Conservation (phyloP, 352 stramenopile genomes). For the Globisporangium carolinianum region DNA sequence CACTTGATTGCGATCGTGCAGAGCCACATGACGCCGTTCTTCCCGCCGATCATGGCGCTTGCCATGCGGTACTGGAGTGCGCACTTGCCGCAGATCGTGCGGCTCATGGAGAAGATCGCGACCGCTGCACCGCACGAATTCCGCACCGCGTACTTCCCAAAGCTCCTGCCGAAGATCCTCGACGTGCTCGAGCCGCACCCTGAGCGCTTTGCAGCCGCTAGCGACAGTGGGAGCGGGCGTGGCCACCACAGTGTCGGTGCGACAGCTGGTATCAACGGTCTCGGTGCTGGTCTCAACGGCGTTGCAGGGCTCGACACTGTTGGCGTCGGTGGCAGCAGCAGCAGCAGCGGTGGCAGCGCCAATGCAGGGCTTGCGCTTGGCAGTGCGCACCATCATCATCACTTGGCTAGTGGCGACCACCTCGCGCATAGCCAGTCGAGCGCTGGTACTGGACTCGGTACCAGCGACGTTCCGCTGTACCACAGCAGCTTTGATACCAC, state of each 20-base stretch:
- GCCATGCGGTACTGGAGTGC: conserved; percentile 95
- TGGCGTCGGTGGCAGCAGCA: conserved; percentile 1
- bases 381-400: too few species aligned
- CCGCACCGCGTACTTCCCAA: conserved; percentile 77
- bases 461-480: not conserved
- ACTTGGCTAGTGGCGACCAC: not conserved
- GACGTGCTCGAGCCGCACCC: conserved; percentile 79
- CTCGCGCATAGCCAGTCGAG: conserved; percentile 1
- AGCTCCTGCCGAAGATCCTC: conserved; percentile 84
- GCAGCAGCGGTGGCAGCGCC: not conserved
- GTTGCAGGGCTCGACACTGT: conserved; percentile 7
- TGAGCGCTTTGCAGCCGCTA: conserved; percentile 6
- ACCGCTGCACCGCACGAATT: conserved; percentile 76
- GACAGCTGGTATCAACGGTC: not conserved
- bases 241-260: conserved; percentile 17
- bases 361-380: not conserved
- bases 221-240: conserved; percentile 28
- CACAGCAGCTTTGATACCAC: not conserved
- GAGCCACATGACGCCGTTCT: conserved; percentile 94
- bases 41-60: conserved; percentile 95
- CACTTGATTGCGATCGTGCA: conserved; percentile 94
- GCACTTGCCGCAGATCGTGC: conserved; percentile 94
- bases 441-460: too few species aligned
- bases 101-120: conserved; percentile 90
- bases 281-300: conserved; percentile 4